Conservation (phyloP, 768 basidiomycete species). For the Dioszegia aurantiaca region DNA sequence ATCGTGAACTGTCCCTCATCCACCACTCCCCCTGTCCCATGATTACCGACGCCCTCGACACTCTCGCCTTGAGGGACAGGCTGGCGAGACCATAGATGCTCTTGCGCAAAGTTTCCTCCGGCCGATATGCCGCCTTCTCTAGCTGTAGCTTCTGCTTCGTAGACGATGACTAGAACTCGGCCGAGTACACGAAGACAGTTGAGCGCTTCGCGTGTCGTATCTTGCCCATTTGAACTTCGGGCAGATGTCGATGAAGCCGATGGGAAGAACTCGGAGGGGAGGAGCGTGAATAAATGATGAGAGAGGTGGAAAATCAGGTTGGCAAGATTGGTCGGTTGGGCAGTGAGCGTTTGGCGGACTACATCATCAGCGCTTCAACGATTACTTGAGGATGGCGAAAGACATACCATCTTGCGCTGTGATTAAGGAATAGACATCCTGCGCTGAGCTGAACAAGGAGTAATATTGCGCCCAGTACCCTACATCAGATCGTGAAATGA, state of each 20-base stretch:
- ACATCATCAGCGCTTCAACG: constrained; percentile 3
- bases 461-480: constrained; percentile 91
- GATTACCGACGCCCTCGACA: constrained; percentile 50
- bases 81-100: constrained; percentile 72
- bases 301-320: constrained; percentile 73
- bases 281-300: constrained; percentile 46
- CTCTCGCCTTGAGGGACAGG: neutral
- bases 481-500: constrained; percentile 67
- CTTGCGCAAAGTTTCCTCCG: constrained; percentile 62
- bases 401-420: constrained; percentile 76
- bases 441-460: constrained; percentile 78
- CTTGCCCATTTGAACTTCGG: constrained; percentile 67
- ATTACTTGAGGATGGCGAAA: neutral
- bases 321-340: constrained; percentile 80
- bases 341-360: constrained; percentile 78
- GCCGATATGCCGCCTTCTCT: constrained; percentile 56
- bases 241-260: constrained; percentile 70
- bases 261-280: constrained; percentile 41
- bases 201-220: constrained; percentile 74
- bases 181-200: constrained; percentile 90
- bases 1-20: constrained; percentile 43
- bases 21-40: constrained; percentile 19
- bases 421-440: constrained; percentile 86
- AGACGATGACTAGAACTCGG: constrained; percentile 83
- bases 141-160: constrained; percentile 53